Conservation (phyloP, 2,329 filamentous ascomycete genomes). For the Leptosphaerulina australis region DNA sequence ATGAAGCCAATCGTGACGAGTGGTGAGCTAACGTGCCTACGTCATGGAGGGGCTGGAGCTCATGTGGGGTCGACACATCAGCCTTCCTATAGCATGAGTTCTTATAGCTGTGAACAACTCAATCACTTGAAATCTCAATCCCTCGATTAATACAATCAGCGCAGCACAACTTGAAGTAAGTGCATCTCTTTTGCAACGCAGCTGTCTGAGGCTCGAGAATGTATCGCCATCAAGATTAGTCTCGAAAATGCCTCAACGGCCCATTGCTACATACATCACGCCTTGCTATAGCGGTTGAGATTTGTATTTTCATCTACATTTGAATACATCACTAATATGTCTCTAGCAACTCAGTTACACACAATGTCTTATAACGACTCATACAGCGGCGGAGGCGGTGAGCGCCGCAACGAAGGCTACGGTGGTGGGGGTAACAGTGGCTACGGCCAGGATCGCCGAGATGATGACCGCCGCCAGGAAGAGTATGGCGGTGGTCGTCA, state of each 20-base stretch:
- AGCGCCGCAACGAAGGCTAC: slow-evolving; percentile 25
- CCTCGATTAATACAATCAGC: not conserved
- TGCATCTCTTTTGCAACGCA: not conserved
- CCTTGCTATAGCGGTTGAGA: not conserved
- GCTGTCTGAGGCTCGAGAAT: not conserved
- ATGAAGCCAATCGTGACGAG: slow-evolving; percentile 2
- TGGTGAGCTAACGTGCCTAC: not conserved
- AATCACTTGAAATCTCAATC: not conserved
- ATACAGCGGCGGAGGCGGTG: slow-evolving; percentile 23
- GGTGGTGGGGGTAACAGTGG: slow-evolving; percentile 19
- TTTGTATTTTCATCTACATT: too few species aligned
- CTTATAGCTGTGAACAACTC: not conserved
- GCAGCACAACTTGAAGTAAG: not conserved
- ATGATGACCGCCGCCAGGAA: slow-evolving; percentile 23
- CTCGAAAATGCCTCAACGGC: not conserved
- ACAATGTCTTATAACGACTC: slow-evolving; percentile 38
- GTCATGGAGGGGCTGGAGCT: slow-evolving; percentile 12
- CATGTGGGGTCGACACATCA: slow-evolving; percentile 18
- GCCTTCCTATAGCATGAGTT: not conserved
- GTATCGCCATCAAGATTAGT: not conserved
- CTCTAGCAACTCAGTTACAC: not conserved
- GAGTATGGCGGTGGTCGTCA: slow-evolving; percentile 15
- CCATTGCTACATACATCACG: not conserved
- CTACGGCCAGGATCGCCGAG: slow-evolving; percentile 25
- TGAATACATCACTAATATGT: not conserved